Evolutionary conservation across 495 filamentous ascomycete species (phyloP), one percentile per base, ranked within the genome.

Genomic region (Talaromyces stipitatus): DNA sequence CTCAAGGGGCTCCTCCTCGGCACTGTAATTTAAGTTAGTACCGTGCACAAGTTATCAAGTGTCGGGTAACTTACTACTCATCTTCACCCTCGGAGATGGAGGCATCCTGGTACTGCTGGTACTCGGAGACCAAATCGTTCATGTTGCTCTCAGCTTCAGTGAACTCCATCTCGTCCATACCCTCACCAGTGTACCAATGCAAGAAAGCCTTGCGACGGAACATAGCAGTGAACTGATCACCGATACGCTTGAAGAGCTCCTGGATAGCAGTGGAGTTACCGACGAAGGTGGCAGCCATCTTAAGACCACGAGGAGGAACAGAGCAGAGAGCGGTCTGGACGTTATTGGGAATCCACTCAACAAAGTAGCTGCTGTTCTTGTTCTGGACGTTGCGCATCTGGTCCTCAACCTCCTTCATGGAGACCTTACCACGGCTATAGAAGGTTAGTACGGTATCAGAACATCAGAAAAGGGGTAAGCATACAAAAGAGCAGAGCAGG

Each of bases 161-260:
- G 80, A 99, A 99, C 82, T 99, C 94, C 94, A 97, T 97, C 88
- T 99, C 94, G 80, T 99, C 94, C 94, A 99, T 99, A 82, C 94
- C 94, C 86, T 99, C 94, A 71, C 92, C 91, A 85, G 94, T 99
- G 78, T 99, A 99, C 94, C 94, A 99, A 85, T 97, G 94, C 88
- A 99, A 90, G 92, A 99, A 99, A 85, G 94, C 94, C 87, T 97
- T 99, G 74, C 94, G 91, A 78, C 94, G 82, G 87, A 97, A 99
- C 94, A 99, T 99, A 69, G 95, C 95, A 78, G 87, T 91, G 85
- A 99, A 99, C 79, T 99, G 94, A 70, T 99, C 94, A 71, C 94
- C 94, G 64, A 99, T 82, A 84, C 94, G 94, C 89, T 97, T 97
- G 91, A 99, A 99, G 58, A 99, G 87, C 84, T 99, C 94, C 83